These are phyloP conservation scores for Zygosaccharomyces kombuchaensis DNA, from an alignment of 805 yeast genomes.

Conservation along the genomic window DNA sequence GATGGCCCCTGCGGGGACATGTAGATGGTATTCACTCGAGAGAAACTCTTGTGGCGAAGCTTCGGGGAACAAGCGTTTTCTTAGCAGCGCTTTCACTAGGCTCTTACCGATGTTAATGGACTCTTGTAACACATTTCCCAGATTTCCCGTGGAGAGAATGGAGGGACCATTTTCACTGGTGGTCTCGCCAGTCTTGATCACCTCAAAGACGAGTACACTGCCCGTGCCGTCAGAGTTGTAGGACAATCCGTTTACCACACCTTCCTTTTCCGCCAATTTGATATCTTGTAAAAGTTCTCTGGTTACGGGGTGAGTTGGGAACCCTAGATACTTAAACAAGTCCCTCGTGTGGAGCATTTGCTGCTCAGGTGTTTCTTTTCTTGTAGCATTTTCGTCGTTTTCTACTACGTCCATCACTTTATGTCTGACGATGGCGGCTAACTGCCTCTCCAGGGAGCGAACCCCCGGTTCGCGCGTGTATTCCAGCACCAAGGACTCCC, in stretches of 20 bases:
- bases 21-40: conserved; percentile 59
- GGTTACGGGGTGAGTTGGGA: conserved; percentile 46
- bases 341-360: conserved; percentile 47
- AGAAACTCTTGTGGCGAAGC: conserved; percentile 43
- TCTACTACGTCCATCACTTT: conserved; percentile 66
- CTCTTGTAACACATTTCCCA: conserved; percentile 78
- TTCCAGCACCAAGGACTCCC: conserved; percentile 57
- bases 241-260: conserved; percentile 83
- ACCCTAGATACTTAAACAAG: conserved; percentile 64
- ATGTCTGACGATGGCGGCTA: conserved; percentile 74
- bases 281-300: conserved; percentile 44
- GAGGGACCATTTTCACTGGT: conserved; percentile 34
- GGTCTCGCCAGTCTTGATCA: conserved; percentile 55
- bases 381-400: conserved; percentile 7
- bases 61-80: conserved; percentile 33
- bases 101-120: conserved; percentile 75
- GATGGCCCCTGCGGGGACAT: conserved; percentile 65
- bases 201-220: conserved; percentile 72
- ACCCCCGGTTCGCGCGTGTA: conserved; percentile 88
- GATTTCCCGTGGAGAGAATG: conserved; percentile 70
- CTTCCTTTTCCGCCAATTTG: conserved; percentile 49
- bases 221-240: conserved; percentile 87
- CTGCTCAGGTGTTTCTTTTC: conserved; percentile 29
- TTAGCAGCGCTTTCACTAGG: conserved; percentile 57
- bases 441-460: conserved; percentile 66